These are phyloP conservation scores for Solanum appendiculatum DNA, from an alignment of 257 asterid species.

Conservation along the genomic window DNA sequence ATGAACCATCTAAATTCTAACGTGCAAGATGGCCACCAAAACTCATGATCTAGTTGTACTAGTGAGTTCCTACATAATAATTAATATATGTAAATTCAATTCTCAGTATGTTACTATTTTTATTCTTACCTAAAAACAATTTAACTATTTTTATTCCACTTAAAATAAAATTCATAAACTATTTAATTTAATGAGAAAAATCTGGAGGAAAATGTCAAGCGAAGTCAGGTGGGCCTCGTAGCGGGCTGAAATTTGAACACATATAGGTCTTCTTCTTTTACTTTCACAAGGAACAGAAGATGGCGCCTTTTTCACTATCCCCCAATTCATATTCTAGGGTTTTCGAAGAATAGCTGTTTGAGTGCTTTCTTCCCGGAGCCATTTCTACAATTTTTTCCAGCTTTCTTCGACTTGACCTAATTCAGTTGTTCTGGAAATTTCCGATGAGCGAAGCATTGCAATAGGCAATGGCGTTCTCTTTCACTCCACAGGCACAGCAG, in stretches of 20 bases:
- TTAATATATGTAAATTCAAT: not conserved
- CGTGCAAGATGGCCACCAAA: not conserved
- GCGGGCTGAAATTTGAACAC: not conserved
- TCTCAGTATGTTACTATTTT: not conserved
- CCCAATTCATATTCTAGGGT: slow-evolving; percentile 32
- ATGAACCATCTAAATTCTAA: not conserved
- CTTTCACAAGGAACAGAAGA: not conserved
- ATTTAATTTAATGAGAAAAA: not conserved
- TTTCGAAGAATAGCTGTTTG: slow-evolving; percentile 7
- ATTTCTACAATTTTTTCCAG: not conserved
- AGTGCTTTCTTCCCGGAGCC: not conserved
- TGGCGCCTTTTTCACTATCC: slow-evolving; percentile 39
- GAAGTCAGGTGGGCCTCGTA: not conserved
- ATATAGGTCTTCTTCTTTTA: not conserved
- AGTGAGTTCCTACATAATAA: not conserved
- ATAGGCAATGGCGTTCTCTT: slow-evolving; percentile 50
- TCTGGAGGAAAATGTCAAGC: not conserved
- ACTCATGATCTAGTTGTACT: not conserved
- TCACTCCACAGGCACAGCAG: slow-evolving; percentile 43
- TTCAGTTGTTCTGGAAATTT: not conserved
- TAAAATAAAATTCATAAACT: not conserved
- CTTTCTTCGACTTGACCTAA: not conserved
- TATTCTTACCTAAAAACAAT: not conserved
- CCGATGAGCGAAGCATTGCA: not conserved
- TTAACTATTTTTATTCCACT: not conserved